Conservation (phyloP, 2,329 filamentous ascomycete species). For the Magnaporthiopsis rhizophila region DNA sequence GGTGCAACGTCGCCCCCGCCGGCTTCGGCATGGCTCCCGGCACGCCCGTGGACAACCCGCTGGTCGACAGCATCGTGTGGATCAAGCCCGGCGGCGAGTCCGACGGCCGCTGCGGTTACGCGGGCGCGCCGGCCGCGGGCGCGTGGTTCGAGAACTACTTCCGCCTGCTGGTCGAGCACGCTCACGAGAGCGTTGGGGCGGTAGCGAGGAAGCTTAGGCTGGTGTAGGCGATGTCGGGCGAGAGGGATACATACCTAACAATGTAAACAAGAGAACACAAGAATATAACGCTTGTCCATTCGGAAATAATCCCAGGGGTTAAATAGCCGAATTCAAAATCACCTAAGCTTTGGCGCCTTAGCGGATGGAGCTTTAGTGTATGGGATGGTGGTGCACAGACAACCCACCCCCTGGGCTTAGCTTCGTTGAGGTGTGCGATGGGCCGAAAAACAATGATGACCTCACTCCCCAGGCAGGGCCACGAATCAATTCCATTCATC, state of each 20-base stretch:
- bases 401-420: not conserved
- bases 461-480: not conserved
- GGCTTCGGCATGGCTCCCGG: constrained; percentile 30
- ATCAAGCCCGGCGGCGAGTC: constrained; percentile 37
- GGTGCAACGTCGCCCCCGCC: constrained; percentile 34
- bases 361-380: not conserved
- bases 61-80: constrained; percentile 36
- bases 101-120: constrained; percentile 30
- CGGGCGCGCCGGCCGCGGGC: constrained; percentile 29
- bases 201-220: constrained; percentile 15
- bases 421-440: not conserved
- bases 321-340: too few relatives aligned
- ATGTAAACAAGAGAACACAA: too few relatives aligned
- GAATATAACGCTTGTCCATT: too few relatives aligned
- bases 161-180: constrained; percentile 31
- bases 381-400: not conserved
- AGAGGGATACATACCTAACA: too few relatives aligned
- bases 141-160: constrained; percentile 34
- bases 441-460: not conserved
- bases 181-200: constrained; percentile 16
- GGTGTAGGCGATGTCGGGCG: not conserved
- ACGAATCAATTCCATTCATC: not conserved
- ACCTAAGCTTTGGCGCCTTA: not conserved
- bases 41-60: constrained; percentile 25
- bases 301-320: too few relatives aligned